Conservation (phyloP, 352 stramenopile genomes). For the Phytophthora podocarpi region DNA sequence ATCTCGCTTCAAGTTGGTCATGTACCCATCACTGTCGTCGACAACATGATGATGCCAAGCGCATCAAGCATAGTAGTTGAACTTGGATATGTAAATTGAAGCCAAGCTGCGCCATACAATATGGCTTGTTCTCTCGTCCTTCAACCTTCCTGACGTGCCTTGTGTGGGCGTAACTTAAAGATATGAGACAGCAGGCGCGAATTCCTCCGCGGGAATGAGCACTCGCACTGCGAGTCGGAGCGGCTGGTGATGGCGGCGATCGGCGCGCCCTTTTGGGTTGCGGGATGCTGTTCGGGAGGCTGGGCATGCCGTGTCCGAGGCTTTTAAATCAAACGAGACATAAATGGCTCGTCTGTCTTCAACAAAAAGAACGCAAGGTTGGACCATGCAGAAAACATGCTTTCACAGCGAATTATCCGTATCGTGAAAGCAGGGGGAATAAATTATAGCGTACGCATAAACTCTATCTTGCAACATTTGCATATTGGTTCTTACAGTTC, state of each 20-base stretch:
- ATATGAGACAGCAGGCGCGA: not conserved
- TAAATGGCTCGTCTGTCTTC: conserved; percentile 9
- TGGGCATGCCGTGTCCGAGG: not conserved
- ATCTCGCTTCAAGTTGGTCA: conserved; percentile 17
- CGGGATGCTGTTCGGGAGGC: not conserved
- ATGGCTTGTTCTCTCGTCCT: conserved; percentile 14
- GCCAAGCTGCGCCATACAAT: conserved; percentile 3
- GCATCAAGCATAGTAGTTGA: conserved; percentile 19
- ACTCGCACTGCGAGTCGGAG: conserved; percentile 5
- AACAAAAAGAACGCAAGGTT: conserved; percentile 25
- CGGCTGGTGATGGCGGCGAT: not conserved
- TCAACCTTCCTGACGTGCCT: not conserved
- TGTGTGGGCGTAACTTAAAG: not conserved
- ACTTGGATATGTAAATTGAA: too few species aligned
- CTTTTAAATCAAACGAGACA: conserved; percentile 11
- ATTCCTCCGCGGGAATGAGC: not conserved
- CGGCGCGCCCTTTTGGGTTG: too few species aligned
- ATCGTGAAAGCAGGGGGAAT: too few species aligned
- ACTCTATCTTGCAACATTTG: not conserved
- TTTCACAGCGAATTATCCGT: too few species aligned
- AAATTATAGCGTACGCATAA: not conserved
- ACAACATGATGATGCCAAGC: conserved; percentile 13
- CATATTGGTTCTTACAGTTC: not conserved
- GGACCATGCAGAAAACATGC: conserved; percentile 16
- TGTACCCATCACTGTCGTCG: conserved; percentile 10